Conservation (phyloP, 1,284 basidiomycete genomes). For the Ustilago trichophora region DNA sequence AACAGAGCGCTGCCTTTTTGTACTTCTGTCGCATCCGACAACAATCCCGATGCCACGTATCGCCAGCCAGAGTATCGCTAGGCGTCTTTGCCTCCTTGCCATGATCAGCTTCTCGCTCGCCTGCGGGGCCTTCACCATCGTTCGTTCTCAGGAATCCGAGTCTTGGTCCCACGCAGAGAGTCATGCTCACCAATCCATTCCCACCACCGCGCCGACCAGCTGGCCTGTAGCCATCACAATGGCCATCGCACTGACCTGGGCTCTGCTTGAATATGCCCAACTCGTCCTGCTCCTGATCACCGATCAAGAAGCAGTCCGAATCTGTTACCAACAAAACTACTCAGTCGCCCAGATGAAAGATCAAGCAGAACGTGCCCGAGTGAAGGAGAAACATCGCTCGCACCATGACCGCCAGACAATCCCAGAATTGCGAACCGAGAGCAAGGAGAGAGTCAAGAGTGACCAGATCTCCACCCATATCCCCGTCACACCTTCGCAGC, state of each 20-base stretch:
- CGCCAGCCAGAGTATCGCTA: neutral
- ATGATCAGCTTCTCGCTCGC: neutral
- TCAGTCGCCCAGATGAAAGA: conserved; percentile 4
- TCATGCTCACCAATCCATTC: too few relatives aligned
- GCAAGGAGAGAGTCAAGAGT: too few relatives aligned
- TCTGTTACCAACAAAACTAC: conserved; percentile 15
- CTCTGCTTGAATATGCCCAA: conserved; percentile 14
- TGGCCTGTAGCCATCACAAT: neutral
- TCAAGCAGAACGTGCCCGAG: neutral
- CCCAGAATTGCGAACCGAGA: too few relatives aligned
- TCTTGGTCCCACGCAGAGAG: neutral
- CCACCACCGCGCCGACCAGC: neutral
- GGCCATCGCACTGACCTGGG: conserved; percentile 1
- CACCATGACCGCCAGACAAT: too few relatives aligned
- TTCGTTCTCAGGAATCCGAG: neutral
- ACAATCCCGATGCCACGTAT: conserved; percentile 2
- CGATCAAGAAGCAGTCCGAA: conserved; percentile 5
- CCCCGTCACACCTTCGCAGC: conserved; percentile 9
- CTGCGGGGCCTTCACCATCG: neutral
- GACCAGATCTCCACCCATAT: conserved; percentile 24
- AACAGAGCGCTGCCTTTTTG: neutral
- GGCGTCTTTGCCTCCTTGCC: neutral
- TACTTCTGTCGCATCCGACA: neutral
- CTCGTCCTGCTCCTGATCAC: conserved; percentile 12
- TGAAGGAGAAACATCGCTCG: neutral